Base-by-base conservation (phyloP, 257 asterid genomes). In the Primulina huaijiensis region DNA sequence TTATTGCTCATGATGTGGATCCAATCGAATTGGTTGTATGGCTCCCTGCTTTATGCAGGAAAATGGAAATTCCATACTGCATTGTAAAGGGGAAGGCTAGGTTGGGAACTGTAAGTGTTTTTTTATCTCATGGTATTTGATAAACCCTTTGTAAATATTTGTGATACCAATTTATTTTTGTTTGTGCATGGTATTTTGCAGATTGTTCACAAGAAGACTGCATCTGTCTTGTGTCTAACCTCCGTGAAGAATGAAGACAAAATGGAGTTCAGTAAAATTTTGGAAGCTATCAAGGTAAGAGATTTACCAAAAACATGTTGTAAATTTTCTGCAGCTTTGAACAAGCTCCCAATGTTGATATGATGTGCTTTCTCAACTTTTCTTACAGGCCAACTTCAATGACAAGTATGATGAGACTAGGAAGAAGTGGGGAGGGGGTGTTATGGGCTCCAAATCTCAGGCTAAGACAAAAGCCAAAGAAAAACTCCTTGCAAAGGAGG, bases 361-460 rank as follows among this genome's bases (percentile, higher is more conserved):
- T 2, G 14, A 40, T 10, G 50, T 40, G 50, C 11, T 40, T 40
- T 40, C 50, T 40, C 50, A 9, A 11, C 16, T 40, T 40, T 52
- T 34, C 14, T 57, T 61, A 2, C 61, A 84, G 89, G 89, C 87
- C 29, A 82, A 85, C 37, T 85, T 85, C 77, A 85, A 85, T 1
- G 89, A 85, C 43, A 85, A 85, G 25, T 82, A 65, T 8, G 90
- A 85, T 2, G 88, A 85, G 71, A 74, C 77, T 0, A 75, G 90
- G 77, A 85, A 85, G 80, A 85, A 85, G 76, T 85, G 88, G 90
- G 90, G 90, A 2, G 90, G 90, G 10, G 88, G 90, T 57, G 80
- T 85, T 0, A 85, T 85, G 90, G 90, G 90, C 37, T 85, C 88
- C 0, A 85, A 85, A 65, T 85, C 90, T 3, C 88, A 82, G 61